Evolutionary conservation across 148 eudicot genomes (phyloP).

Genomic region (Beta vulgaris): DNA sequence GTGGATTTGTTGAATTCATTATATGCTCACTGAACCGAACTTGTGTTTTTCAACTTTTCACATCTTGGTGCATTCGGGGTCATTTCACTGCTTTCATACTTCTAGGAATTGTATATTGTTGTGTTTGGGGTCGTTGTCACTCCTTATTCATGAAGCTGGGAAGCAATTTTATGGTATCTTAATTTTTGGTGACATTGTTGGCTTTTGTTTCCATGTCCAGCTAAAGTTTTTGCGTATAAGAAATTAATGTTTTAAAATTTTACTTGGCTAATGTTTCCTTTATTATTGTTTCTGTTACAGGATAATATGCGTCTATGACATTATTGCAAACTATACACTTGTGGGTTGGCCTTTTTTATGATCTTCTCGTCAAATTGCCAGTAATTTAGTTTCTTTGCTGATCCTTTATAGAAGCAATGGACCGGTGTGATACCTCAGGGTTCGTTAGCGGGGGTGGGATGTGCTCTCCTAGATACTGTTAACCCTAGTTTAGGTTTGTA

Average conservation of each 20-base stretch:
- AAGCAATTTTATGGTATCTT: background rate
- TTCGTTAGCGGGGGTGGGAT: slow-evolving; percentile 91
- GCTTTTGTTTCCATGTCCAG: background rate
- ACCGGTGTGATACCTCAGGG: slow-evolving; percentile 93
- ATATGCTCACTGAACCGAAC: background rate
- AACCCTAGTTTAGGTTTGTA: slow-evolving; percentile 51
- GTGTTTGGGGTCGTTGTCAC: background rate
- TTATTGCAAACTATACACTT: slow-evolving; percentile 23
- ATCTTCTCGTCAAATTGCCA: slow-evolving; percentile 23
- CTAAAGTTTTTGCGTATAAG: background rate
- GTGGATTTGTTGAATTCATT: background rate
- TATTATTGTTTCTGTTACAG: slow-evolving; percentile 38
- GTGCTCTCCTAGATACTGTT: slow-evolving; percentile 41
- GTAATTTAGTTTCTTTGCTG: slow-evolving; percentile 4
- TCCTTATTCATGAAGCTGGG: background rate
- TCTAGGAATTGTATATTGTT: background rate
- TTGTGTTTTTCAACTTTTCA: too few species aligned
- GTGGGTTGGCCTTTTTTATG: slow-evolving; percentile 17
- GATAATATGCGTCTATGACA: slow-evolving; percentile 35
- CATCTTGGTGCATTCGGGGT: too few species aligned
- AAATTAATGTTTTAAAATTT: background rate
- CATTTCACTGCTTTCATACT: background rate
- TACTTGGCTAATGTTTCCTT: background rate
- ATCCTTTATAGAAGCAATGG: slow-evolving; percentile 50
- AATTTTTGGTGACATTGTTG: background rate